Evolutionary conservation across 306 rosid species (phyloP), one percentile per base, ranked within the genome.

Genomic region (Gillenia trifoliata): DNA sequence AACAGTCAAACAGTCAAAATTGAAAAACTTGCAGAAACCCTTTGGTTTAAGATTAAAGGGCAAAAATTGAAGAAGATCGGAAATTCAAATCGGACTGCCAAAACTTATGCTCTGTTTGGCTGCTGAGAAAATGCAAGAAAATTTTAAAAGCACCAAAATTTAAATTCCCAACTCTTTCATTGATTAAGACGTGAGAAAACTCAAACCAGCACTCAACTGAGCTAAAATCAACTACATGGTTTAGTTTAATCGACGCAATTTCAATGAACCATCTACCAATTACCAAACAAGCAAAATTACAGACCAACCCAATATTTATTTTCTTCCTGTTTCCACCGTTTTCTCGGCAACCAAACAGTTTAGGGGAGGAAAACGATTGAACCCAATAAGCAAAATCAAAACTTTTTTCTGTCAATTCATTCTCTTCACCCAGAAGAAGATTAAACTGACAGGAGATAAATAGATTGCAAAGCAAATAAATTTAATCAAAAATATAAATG

Each of bases 291-390:
- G 73, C 45, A n/a, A 66, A 62, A 73, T 50, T 74, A 71, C 63
- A 61, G 73, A 73, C 83, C 71, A 75, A 57, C 11, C 20, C 20
- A 45, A 45, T 45, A 7, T 45, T 45, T 19, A 10, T 57, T 81
- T 56, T 68, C 64, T 66, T 57, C 78, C 63, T 23, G 77, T 72
- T 80, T 85, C 82, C 78, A 57, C 83, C 71, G 68, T 76, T 87
- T 85, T 82, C 91, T 75, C 63, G 76, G 90, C 88, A 80, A 81
- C 76, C 75, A 85, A 88, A 79, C 83, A 83, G 71, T 73, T 60
- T 73, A 82, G 72, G 74, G 71, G 79, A 76, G 64, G 81, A 28
- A 73, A 77, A 40, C 60, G 61, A 72, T 78, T 71, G 60, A 70
- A 81, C 74, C 80, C 76, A 62, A 62, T 57, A 66, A 77, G 47